Base-by-base conservation (phyloP, 1,284 basidiomycete genomes). In the Sporisorium sorghi region DNA sequence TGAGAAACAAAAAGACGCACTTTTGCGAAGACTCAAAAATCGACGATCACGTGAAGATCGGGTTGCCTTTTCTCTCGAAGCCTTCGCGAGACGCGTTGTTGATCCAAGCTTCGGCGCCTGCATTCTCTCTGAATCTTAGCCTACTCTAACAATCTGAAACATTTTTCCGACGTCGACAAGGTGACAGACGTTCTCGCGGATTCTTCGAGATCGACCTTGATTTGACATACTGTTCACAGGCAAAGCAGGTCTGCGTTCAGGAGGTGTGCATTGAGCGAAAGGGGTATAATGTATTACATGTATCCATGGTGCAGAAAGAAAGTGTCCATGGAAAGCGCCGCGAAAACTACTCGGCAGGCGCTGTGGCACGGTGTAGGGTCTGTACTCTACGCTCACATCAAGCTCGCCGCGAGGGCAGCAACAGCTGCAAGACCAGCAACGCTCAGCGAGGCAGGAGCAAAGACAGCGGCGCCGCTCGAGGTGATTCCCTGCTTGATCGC, bases 11-110 rank as follows among this genome's bases (percentile, higher is more conserved):
- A 40, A 23, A 53, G 40, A 49, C 47, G 42, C 44, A 42, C 48
- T 40, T 19, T 40, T 40, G 37, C 37, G 37, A 40, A 40, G 37
- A 17, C 50, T 58, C 52, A 46, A 69, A 62, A 52, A 55, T 49
- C 46, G 17, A 26, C 37, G 48, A 58, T 69, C 67, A 69, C 67
- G 60, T 69, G 67, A 51, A 55, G 47, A 59, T 63, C 60, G 44
- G 67, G n/a, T n/a, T n/a, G n/a, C n/a, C n/a, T n/a, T n/a, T n/a
- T n/a, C n/a, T n/a, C n/a, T n/a, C n/a, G 52, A 37, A 17, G 10
- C 11, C 11, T 14, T 17, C 51, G 55, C 50, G 50, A 11, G 46
- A 54, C 56, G 59, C 59, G 54, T 47, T 21, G 17, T 48, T n/a
- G 35, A 37, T n/a, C 17, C 5, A 37, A 17, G 35, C 17, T 21